phyloP scores from a whole-genome alignment of 1,139 yeast genomes.

The Blastobotrys serpentis region DNA sequence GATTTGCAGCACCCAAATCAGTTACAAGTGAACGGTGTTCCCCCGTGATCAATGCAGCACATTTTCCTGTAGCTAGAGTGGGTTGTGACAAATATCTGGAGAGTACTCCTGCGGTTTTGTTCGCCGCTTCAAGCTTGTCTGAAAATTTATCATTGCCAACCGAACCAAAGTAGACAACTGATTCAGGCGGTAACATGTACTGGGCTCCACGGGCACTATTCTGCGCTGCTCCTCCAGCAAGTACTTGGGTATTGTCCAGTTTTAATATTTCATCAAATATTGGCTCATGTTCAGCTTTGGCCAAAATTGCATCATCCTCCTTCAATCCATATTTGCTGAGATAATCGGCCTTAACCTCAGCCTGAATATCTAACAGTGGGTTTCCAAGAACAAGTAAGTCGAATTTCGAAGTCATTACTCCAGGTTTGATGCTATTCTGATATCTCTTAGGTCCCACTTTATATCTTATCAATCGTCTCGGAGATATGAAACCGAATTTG shows the following conservation, averaged over 20 bases:
- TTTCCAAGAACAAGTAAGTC: slow-evolving; percentile 68
- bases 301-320: slow-evolving; percentile 91
- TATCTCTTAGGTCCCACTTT: no score
- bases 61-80: slow-evolving; percentile 85
- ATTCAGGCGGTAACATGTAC: slow-evolving; percentile 73
- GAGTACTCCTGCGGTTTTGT: slow-evolving; percentile 80
- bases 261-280: slow-evolving; percentile 75
- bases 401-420: slow-evolving; percentile 45
- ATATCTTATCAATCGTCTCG: background rate
- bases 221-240: slow-evolving; percentile 99
- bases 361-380: slow-evolving; percentile 86
- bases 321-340: slow-evolving; percentile 78
- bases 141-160: slow-evolving; percentile 93
- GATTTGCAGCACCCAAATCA: slow-evolving; percentile 97
- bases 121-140: slow-evolving; percentile 77
- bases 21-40: slow-evolving; percentile 90
- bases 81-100: slow-evolving; percentile 79
- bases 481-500: background rate
- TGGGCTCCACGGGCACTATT: slow-evolving; percentile 99
- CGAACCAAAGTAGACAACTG: slow-evolving; percentile 93
- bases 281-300: slow-evolving; percentile 79
- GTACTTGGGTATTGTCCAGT: slow-evolving; percentile 59
- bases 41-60: slow-evolving; percentile 93
- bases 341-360: slow-evolving; percentile 62
- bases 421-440: background rate